These are phyloP conservation scores for Echium plantagineum DNA, from an alignment of 257 asterid genomes.

Conservation along the genomic window DNA sequence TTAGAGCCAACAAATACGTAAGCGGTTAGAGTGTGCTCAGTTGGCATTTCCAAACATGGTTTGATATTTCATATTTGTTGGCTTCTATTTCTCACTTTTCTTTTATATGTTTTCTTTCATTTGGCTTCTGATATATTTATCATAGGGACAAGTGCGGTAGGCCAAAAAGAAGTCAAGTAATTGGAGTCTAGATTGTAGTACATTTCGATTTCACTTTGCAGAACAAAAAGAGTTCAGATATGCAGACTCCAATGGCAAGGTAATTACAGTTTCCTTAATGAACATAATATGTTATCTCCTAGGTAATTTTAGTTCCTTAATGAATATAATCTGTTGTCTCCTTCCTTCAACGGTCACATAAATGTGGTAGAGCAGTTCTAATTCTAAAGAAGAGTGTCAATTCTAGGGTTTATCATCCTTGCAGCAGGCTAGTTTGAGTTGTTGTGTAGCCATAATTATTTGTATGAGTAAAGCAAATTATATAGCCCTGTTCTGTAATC, in stretches of 20 bases:
- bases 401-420: neutral
- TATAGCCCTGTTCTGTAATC: too few species aligned
- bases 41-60: neutral
- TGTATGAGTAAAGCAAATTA: neutral
- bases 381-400: neutral
- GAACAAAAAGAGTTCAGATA: slow-evolving; percentile 21
- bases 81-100: slow-evolving; percentile 38
- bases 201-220: neutral
- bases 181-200: slow-evolving; percentile 4
- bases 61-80: neutral
- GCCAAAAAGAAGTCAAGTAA: slow-evolving; percentile 37
- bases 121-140: slow-evolving; percentile 28
- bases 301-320: too few species aligned
- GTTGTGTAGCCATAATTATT: neutral
- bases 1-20: too few species aligned
- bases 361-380: neutral
- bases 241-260: slow-evolving; percentile 94
- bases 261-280: slow-evolving; percentile 19
- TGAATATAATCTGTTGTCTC: slow-evolving; percentile 6
- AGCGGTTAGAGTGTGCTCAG: too few species aligned
- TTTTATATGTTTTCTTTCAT: slow-evolving; percentile 11
- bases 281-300: slow-evolving; percentile 5
- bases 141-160: slow-evolving; percentile 46
- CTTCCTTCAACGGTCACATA: neutral
- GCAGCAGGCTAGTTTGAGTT: neutral